Evolutionary conservation across 108 stramenopile species (phyloP).

Genomic region (Cyclotella cryptica): DNA sequence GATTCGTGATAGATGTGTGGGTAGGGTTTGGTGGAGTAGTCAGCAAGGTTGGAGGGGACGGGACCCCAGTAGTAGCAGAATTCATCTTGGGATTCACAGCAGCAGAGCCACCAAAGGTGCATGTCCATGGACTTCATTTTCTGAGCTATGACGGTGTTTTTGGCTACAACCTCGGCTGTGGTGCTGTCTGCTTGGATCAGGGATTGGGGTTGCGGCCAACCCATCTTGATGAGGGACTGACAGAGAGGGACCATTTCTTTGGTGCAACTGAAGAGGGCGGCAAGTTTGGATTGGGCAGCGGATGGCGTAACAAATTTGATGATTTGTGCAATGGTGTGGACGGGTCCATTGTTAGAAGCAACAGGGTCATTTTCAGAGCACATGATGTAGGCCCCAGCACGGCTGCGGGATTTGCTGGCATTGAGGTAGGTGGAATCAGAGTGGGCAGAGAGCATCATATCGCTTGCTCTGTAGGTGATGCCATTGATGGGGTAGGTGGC

Average conservation of each 20-base stretch:
- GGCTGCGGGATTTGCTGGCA: not conserved
- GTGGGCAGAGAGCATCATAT: not conserved
- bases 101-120: not conserved
- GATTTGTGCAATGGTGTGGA: not conserved
- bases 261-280: not conserved
- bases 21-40: too few relatives aligned
- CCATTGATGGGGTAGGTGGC: constrained; percentile 1
- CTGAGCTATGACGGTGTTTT: not conserved
- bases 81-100: not conserved
- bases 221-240: not conserved
- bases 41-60: too few relatives aligned
- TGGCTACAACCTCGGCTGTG: not conserved
- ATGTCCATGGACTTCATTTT: constrained; percentile 2
- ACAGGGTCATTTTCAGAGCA: not conserved
- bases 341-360: not conserved
- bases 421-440: not conserved
- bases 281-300: not conserved
- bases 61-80: not conserved
- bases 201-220: not conserved
- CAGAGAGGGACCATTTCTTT: not conserved
- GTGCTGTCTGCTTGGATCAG: constrained; percentile 4
- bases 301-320: not conserved
- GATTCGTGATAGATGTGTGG: too few relatives aligned
- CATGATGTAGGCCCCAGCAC: not conserved
- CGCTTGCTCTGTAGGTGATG: not conserved